phyloP scores from a whole-genome alignment of 495 filamentous ascomycete genomes.

The Penicillium cinerascens region DNA sequence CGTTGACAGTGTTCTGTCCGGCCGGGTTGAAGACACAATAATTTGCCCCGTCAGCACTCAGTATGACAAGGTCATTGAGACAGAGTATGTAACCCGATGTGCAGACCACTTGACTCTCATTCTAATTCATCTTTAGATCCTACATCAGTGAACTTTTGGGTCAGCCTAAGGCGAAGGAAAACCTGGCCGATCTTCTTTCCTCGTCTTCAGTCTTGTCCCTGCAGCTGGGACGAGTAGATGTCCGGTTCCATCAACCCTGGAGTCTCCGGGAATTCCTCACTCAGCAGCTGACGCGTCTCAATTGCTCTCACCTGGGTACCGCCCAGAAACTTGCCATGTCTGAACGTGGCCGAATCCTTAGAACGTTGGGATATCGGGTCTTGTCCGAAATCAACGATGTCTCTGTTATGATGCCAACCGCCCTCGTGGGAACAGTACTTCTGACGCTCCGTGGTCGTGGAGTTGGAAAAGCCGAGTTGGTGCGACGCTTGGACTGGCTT shows the following conservation, averaged over 20 bases:
- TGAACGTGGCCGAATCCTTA: slow-evolving; percentile 61
- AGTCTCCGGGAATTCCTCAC: slow-evolving; percentile 75
- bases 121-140: slow-evolving; percentile 44
- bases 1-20: slow-evolving; percentile 81
- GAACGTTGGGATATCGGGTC: slow-evolving; percentile 85
- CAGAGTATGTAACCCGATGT: slow-evolving; percentile 51
- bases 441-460: slow-evolving; percentile 89
- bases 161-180: slow-evolving; percentile 92
- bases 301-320: slow-evolving; percentile 25
- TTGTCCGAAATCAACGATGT: slow-evolving; percentile 92
- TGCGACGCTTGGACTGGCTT: slow-evolving; percentile 88
- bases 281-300: slow-evolving; percentile 59
- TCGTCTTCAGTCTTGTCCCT: slow-evolving; percentile 87
- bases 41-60: slow-evolving; percentile 94
- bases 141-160: slow-evolving; percentile 93
- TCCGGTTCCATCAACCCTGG: slow-evolving; percentile 95
- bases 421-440: slow-evolving; percentile 89
- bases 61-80: slow-evolving; percentile 98
- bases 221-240: slow-evolving; percentile 86
- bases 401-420: slow-evolving; percentile 96
- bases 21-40: slow-evolving; percentile 84
- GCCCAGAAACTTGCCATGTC: slow-evolving; percentile 42
- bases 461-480: slow-evolving; percentile 80
- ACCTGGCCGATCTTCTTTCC: slow-evolving; percentile 79
- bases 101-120: not conserved